Evolutionary conservation across 164 flowering plant species (phyloP).

Genomic region (Vitis cinerea): DNA sequence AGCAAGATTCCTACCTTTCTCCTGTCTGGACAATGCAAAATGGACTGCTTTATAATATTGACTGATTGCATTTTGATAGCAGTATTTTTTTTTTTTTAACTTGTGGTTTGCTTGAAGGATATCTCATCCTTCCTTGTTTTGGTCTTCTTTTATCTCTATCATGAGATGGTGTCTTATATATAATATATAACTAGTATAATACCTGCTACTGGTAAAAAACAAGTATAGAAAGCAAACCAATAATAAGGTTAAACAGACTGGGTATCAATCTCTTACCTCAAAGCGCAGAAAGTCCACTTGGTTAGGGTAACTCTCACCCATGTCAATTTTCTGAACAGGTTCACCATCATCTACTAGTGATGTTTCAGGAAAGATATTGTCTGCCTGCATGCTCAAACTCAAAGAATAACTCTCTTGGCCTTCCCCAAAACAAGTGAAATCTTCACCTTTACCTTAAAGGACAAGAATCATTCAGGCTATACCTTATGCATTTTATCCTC

Average conservation of each 20-base stretch:
- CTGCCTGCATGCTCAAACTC: conserved; percentile 17
- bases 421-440: neutral
- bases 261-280: conserved; percentile 36
- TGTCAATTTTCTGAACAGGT: conserved; percentile 22
- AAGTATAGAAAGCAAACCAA: neutral
- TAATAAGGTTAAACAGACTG: neutral
- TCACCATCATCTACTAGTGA: conserved; percentile 12
- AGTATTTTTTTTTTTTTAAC: no score
- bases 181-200: no score
- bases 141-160: no score
- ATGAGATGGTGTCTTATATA: no score
- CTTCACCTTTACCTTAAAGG: neutral
- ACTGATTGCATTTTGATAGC: no score
- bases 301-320: conserved; percentile 16
- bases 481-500: conserved; percentile 9
- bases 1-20: no score
- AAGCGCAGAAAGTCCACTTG: conserved; percentile 42
- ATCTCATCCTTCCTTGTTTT: no score
- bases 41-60: no score
- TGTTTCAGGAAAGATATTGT: neutral
- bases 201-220: no score
- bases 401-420: neutral
- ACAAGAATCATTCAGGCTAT: neutral
- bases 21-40: no score
- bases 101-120: no score